Conservation (phyloP, 768 basidiomycete species). For the Tylopilus vinaceipallidus region DNA sequence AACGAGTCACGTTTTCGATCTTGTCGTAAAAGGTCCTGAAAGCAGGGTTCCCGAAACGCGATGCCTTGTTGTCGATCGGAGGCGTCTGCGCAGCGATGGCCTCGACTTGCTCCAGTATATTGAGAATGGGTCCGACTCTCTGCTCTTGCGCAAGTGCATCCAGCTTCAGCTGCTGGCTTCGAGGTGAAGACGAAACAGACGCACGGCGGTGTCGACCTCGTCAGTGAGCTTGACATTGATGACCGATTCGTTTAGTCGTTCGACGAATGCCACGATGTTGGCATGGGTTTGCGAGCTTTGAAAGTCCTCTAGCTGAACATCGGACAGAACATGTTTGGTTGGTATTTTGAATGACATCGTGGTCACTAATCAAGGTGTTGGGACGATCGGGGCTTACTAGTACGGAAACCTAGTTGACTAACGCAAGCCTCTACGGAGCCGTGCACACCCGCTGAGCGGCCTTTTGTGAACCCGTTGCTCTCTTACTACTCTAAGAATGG, state of each 20-base stretch:
- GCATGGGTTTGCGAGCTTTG: constrained; percentile 69
- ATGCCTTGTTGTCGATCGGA: constrained; percentile 84
- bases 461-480: too few species aligned
- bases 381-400: too few species aligned
- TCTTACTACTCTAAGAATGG: too few species aligned
- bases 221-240: constrained; percentile 76
- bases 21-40: constrained; percentile 91
- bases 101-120: constrained; percentile 66
- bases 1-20: constrained; percentile 55
- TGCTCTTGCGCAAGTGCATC: constrained; percentile 32
- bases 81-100: constrained; percentile 67
- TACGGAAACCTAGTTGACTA: neutral
- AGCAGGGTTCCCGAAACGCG: constrained; percentile 96
- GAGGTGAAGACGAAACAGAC: constrained; percentile 25
- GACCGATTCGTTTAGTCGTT: constrained; percentile 71
- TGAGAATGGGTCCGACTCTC: constrained; percentile 63
- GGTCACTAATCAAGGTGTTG: constrained; percentile 10
- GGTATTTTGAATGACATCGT: constrained; percentile 48
- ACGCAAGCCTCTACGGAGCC: too few species aligned
- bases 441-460: too few species aligned
- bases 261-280: constrained; percentile 67
- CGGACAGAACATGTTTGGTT: constrained; percentile 71
- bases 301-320: constrained; percentile 79
- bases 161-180: constrained; percentile 1
- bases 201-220: constrained; percentile 58